phyloP scores from a whole-genome alignment of 106 monocot genomes.

The Dendrobium chrysotoxum region DNA sequence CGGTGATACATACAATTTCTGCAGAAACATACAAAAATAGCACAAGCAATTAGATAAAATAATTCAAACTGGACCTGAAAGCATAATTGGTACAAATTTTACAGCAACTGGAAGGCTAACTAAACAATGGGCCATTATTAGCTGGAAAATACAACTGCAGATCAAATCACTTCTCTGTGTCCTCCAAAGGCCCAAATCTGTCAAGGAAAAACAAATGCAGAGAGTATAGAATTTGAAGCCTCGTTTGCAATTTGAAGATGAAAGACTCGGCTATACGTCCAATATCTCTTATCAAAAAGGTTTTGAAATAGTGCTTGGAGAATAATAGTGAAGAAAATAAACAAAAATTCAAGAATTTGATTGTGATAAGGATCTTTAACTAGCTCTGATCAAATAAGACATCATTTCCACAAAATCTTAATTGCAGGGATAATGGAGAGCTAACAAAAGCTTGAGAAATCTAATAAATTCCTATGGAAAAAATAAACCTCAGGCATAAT shows the following conservation, averaged over 20 bases:
- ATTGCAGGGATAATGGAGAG: neutral
- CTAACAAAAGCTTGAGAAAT: neutral
- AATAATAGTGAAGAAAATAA: neutral
- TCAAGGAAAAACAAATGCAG: neutral
- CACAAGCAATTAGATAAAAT: neutral
- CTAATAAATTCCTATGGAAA: no score
- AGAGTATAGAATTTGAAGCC: no score
- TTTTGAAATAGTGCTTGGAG: neutral
- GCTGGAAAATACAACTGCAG: neutral
- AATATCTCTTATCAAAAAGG: no score
- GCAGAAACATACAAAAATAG: neutral
- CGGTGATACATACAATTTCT: neutral
- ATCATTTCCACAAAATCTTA: neutral
- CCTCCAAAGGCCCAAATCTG: constrained; percentile 14
- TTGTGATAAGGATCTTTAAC: neutral
- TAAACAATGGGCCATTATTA: no score
- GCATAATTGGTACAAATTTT: neutral
- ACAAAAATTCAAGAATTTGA: neutral
- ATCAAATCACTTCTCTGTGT: constrained; percentile 11
- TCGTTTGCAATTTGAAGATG: no score
- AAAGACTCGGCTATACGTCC: no score
- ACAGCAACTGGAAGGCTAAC: neutral
- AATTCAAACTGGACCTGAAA: neutral
- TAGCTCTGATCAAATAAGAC: neutral
- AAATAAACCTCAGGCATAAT: no score